Percentiles rank a stretch among this genome's conserved stretches.
These are phyloP conservation scores for Vigna trinervia DNA, from an alignment of 306 rosid genomes.

Conservation along the genomic window DNA sequence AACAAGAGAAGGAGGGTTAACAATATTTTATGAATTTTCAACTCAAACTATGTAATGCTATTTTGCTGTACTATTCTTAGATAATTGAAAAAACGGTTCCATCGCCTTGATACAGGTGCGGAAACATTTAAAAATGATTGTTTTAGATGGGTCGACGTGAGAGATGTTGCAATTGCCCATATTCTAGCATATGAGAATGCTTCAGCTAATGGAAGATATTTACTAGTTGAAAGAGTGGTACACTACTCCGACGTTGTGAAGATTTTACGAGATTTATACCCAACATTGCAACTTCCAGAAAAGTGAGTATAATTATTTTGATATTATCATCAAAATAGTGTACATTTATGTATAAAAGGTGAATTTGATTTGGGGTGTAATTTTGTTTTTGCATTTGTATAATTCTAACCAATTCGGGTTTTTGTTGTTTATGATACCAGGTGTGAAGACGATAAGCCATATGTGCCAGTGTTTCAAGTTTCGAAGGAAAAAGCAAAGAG, in stretches of 20 bases:
- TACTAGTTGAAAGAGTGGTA: no score
- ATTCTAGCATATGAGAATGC: no score
- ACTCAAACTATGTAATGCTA: no score
- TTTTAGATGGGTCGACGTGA: no score
- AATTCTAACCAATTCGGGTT: neutral
- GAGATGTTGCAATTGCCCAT: no score
- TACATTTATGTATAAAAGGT: neutral
- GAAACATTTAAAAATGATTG: no score
- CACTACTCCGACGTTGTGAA: slow-evolving; percentile 56
- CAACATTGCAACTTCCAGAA: slow-evolving; percentile 58
- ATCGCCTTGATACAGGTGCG: no score
- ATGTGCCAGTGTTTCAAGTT: slow-evolving; percentile 56
- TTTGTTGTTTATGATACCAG: slow-evolving; percentile 43
- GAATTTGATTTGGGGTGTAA: neutral
- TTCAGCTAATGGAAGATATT: no score
- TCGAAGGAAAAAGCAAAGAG: slow-evolving; percentile 72
- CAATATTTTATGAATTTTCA: no score
- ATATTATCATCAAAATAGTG: neutral
- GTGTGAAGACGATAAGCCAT: slow-evolving; percentile 68
- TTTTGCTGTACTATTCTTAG: no score
- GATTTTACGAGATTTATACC: slow-evolving; percentile 58
- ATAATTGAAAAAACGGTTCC: no score
- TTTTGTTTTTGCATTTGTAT: neutral
- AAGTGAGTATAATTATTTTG: slow-evolving; percentile 52
- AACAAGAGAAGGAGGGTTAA: no score